These are phyloP conservation scores for Eleusine coracana DNA, from an alignment of 176 grass and related monocot species.

Conservation along the genomic window DNA sequence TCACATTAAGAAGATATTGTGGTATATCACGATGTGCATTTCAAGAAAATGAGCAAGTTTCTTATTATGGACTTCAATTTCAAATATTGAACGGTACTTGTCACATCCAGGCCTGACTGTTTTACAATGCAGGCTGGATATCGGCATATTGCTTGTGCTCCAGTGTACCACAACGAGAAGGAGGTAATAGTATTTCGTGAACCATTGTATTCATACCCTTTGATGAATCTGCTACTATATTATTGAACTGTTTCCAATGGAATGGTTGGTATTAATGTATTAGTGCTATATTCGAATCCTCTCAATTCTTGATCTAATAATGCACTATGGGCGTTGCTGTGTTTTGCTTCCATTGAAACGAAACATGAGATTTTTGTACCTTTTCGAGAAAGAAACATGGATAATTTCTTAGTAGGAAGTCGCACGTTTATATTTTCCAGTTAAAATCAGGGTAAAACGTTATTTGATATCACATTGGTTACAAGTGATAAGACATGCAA, in stretches of 20 bases:
- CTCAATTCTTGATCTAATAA: no score
- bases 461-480: no score
- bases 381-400: no score
- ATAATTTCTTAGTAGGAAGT: no score
- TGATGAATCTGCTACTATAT: not conserved
- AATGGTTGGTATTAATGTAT: not conserved
- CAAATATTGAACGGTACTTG: not conserved
- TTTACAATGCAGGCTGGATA: not conserved
- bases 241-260: not conserved
- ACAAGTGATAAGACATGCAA: no score
- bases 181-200: not conserved
- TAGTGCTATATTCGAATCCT: not conserved
- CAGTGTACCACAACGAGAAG: not conserved
- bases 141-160: not conserved
- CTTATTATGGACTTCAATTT: not conserved
- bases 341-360: no score
- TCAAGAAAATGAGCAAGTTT: not conserved
- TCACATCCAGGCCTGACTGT: not conserved
- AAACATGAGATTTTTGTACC: no score
- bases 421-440: no score
- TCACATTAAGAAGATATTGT: not conserved
- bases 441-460: no score
- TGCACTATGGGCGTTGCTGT: no score
- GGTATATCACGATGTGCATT: not conserved
- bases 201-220: not conserved